phyloP scores from a whole-genome alignment of 371 early-diverging fungal genomes.

The Circinella minor region DNA sequence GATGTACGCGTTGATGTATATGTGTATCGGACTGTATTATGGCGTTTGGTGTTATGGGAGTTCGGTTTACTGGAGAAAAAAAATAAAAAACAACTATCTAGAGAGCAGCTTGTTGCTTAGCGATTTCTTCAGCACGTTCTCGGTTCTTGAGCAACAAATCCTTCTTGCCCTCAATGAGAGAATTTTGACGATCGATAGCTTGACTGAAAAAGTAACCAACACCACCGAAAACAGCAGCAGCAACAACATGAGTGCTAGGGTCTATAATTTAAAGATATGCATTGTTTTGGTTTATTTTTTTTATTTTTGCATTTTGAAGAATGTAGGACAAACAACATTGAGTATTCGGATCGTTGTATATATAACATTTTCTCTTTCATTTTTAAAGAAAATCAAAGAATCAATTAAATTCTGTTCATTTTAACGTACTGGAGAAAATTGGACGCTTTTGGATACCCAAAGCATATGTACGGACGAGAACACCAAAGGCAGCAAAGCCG shows the following conservation, averaged over 20 bases:
- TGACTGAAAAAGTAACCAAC: constrained; percentile 46
- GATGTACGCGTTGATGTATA: too few relatives aligned
- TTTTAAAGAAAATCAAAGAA: neutral
- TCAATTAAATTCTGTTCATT: neutral
- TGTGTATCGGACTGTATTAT: too few relatives aligned
- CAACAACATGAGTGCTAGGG: constrained; percentile 42
- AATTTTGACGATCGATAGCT: constrained; percentile 46
- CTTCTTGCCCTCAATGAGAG: constrained; percentile 51
- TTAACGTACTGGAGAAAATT: constrained; percentile 45
- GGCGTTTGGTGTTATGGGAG: too few relatives aligned
- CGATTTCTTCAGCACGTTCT: constrained; percentile 53
- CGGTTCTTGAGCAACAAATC: constrained; percentile 50
- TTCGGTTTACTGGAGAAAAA: too few relatives aligned
- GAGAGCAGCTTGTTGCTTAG: constrained; percentile 28
- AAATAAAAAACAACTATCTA: constrained; percentile 2
- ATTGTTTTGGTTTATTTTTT: too few relatives aligned
- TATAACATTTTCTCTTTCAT: neutral
- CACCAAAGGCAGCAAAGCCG: constrained; percentile 59
- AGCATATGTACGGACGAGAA: constrained; percentile 57
- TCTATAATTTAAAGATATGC: constrained; percentile 23
- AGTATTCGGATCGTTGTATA: constrained; percentile 5
- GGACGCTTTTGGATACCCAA: constrained; percentile 58
- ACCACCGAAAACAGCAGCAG: constrained; percentile 52
- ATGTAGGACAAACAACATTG: neutral
- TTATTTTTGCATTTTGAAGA: too few relatives aligned